Evolutionary conservation across 495 filamentous ascomycete genomes (phyloP).

Genomic region (Neurospora sp.): DNA sequence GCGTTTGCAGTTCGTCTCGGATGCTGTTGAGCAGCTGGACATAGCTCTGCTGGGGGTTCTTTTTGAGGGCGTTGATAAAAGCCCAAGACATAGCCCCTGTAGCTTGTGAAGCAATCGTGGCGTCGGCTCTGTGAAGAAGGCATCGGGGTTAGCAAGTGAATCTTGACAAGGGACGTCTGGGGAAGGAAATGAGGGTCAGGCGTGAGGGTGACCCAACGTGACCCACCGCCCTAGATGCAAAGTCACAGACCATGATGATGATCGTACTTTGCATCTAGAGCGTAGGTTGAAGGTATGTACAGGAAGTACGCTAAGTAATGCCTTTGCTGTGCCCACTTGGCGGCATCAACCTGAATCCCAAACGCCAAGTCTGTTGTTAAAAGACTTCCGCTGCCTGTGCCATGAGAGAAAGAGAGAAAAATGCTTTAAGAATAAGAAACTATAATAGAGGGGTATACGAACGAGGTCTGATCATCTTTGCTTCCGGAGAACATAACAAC

Average conservation of each 20-base stretch:
- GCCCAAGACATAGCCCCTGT: constrained; percentile 98
- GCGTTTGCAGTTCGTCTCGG: constrained; percentile 76
- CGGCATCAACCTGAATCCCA: neutral
- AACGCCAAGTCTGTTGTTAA: neutral
- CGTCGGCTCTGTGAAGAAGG: constrained; percentile 43
- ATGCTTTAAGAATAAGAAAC: constrained; percentile 10
- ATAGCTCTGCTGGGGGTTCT: constrained; percentile 97
- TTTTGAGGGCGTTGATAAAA: constrained; percentile 87
- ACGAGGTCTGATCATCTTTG: constrained; percentile 94
- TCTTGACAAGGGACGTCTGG: neutral
- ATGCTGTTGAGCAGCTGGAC: constrained; percentile 93
- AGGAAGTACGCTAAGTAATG: constrained; percentile 6
- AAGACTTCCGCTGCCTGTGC: neutral
- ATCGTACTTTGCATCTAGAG: constrained; percentile 29
- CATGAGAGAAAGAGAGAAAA: neutral
- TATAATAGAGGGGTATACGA: constrained; percentile 39
- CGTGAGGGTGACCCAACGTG: constrained; percentile 34
- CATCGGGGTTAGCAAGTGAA: constrained; percentile 13
- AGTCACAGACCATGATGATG: constrained; percentile 23
- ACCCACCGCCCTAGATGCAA: constrained; percentile 45
- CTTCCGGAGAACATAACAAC: constrained; percentile 97
- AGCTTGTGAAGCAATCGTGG: constrained; percentile 65
- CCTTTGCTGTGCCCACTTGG: constrained; percentile 1
- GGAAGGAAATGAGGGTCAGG: neutral
- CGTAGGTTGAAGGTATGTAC: constrained; percentile 17